Evolutionary conservation across 2,329 filamentous ascomycete genomes (phyloP).

Genomic region (Rosellinia necatrix): DNA sequence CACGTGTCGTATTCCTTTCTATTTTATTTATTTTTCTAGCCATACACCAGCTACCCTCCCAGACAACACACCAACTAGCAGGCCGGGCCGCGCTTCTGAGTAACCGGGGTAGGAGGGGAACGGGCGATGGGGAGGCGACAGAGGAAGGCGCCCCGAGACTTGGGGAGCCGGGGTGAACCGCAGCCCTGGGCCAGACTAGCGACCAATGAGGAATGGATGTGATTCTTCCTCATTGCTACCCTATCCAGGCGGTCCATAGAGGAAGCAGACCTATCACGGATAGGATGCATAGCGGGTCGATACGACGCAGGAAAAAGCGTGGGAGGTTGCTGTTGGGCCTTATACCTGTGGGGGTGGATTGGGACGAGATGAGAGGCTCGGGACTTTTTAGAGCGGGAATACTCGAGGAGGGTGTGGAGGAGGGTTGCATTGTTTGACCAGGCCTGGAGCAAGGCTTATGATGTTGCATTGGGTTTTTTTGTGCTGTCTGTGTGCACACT

Average conservation of each 20-base stretch:
- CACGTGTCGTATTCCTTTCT: conserved; percentile 9
- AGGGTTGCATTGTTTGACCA: conserved; percentile 20
- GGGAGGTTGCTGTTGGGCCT: not conserved
- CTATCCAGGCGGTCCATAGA: no score
- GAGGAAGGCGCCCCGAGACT: conserved; percentile 15
- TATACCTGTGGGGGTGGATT: conserved; percentile 9
- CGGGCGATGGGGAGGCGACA: not conserved
- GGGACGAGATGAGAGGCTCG: not conserved
- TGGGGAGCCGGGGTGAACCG: conserved; percentile 25
- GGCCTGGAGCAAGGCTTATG: not conserved
- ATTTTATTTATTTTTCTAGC: not conserved
- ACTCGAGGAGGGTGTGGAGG: conserved; percentile 7
- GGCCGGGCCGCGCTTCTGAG: conserved; percentile 20
- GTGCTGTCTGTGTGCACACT: not conserved
- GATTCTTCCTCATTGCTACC: conserved; percentile 14
- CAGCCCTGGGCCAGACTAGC: conserved; percentile 15
- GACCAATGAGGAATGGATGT: conserved; percentile 15
- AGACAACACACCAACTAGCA: not conserved
- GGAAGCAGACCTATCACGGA: no score
- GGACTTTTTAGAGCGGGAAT: not conserved
- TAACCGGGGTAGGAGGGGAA: not conserved
- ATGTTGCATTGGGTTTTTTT: conserved; percentile 18
- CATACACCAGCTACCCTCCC: not conserved
- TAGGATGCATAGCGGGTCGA: no score
- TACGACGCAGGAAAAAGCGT: conserved; percentile 13